A percentile compares a stretch with the other conserved stretches of the same genome.
These are phyloP conservation scores for Farysia itapuensis DNA, from an alignment of 1,284 basidiomycete genomes.

Conservation along the genomic window DNA sequence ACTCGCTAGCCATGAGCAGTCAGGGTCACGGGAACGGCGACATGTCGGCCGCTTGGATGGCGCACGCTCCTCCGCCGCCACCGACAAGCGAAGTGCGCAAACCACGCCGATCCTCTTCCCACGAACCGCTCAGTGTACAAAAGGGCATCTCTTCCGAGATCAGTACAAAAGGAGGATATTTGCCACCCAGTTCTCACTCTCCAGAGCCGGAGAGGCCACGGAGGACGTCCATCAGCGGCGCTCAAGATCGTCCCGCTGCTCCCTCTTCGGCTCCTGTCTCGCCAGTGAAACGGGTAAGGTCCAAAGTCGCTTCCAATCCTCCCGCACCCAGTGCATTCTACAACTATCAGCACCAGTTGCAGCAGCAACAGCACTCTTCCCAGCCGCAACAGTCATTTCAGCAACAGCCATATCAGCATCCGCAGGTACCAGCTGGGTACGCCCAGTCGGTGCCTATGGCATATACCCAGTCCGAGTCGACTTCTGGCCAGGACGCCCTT, in stretches of 20 bases:
- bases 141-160: slow-evolving; percentile 20
- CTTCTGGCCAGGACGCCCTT: neutral
- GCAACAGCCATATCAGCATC: neutral
- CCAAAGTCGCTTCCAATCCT: slow-evolving; percentile 29
- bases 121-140: slow-evolving; percentile 16
- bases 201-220: slow-evolving; percentile 30
- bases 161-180: slow-evolving; percentile 31
- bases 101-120: slow-evolving; percentile 34
- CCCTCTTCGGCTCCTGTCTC: slow-evolving; percentile 12
- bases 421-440: neutral
- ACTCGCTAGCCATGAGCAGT: no score
- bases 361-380: slow-evolving; percentile 20
- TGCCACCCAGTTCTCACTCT: slow-evolving; percentile 42
- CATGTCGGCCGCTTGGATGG: slow-evolving; percentile 45
- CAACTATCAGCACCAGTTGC: slow-evolving; percentile 37
- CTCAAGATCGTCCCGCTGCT: slow-evolving; percentile 11
- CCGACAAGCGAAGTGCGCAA: slow-evolving; percentile 14
- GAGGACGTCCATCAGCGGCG: slow-evolving; percentile 11
- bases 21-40: slow-evolving; percentile 19
- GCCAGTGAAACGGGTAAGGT: slow-evolving; percentile 12
- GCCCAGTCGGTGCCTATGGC: neutral
- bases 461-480: slow-evolving; percentile 1
- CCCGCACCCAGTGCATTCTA: slow-evolving; percentile 32
- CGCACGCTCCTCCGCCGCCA: slow-evolving; percentile 45
- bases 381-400: slow-evolving; percentile 2